phyloP scores from a whole-genome alignment of 768 basidiomycete species.

The Lyophyllum atratum region DNA sequence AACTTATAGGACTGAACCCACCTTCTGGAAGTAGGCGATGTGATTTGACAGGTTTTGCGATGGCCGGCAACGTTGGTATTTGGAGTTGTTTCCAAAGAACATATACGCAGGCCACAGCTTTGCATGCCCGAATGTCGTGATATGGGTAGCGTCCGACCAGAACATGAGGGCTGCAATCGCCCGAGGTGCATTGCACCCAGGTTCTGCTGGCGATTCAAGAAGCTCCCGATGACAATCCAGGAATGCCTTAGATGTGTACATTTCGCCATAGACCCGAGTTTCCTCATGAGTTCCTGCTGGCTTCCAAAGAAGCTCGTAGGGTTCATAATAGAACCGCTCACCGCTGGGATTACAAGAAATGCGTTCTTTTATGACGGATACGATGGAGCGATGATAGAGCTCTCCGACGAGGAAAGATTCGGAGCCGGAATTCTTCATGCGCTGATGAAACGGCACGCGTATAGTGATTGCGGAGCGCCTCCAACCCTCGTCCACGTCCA shows the following conservation, averaged over 20 bases:
- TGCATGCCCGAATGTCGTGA: not conserved
- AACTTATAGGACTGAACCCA: not conserved
- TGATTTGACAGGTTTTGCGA: conserved; percentile 15
- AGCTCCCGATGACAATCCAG: not conserved
- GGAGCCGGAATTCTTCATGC: not conserved
- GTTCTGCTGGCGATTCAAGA: not conserved
- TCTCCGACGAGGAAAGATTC: not conserved
- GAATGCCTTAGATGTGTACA: not conserved
- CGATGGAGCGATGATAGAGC: conserved; percentile 20
- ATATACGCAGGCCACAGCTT: not conserved
- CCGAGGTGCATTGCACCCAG: not conserved
- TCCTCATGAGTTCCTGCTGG: not conserved
- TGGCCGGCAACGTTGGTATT: not conserved
- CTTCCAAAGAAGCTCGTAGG: not conserved
- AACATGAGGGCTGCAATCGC: not conserved
- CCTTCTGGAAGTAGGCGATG: conserved; percentile 30
- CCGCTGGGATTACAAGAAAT: not conserved
- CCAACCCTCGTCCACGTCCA: conserved; percentile 22
- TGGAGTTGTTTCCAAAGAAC: not conserved
- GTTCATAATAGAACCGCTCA: conserved; percentile 1
- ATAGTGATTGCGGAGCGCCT: conserved; percentile 7
- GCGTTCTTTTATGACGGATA: conserved; percentile 17
- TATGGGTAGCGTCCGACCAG: not conserved
- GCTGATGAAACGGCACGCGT: conserved; percentile 8
- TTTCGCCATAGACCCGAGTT: not conserved